Base-by-base conservation (phyloP, 805 yeast species). In the Alloascoidea hylecoeti region DNA sequence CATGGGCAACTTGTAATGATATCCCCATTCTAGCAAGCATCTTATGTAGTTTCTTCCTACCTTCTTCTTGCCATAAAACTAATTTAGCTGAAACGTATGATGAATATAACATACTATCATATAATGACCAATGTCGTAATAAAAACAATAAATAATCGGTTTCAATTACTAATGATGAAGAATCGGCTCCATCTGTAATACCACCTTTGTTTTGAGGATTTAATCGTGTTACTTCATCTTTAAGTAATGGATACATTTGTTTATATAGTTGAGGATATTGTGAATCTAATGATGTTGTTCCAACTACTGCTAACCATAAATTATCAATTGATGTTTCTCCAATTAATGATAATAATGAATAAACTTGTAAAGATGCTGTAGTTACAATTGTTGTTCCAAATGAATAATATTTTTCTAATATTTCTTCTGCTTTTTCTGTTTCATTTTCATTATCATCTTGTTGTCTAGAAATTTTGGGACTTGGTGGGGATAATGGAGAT, bases 11-110 rank as follows among this genome's bases (percentile, higher is more conserved):
- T 4, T 75, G 78, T 36, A 92, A 63, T 0, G 96, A 78, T 4
- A 92, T 79, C 4, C 98, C 98, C 96, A 94, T 92, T 48, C 81
- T 73, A 1, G 98, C 98, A 60, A 92, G 84, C 72, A 92, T 68
- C 48, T 86, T 85, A 52, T 88, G 94, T 37, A 92, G 61, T 45
- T 76, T 71, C 51, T 83, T 85, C 46, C 78, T 71, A 4, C 99
- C 98, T 41, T 81, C 88, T 50, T 84, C 95, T 19, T 88, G 79
- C 92, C 96, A 92, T 30, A 92, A 61, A 40, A 75, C 75, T 40
- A 92, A 61, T 52, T 86, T 83, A 9, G 97, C 81, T 49, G 88
- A 84, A 23, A 89, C 86, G 50, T 78, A 89, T 42, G 85, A 78
- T n/a, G 95, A 84, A 53, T 88, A 92, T 50, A 75, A 72, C 56